These are phyloP conservation scores for Betula pendula DNA, from an alignment of 306 rosid species.

Conservation along the genomic window DNA sequence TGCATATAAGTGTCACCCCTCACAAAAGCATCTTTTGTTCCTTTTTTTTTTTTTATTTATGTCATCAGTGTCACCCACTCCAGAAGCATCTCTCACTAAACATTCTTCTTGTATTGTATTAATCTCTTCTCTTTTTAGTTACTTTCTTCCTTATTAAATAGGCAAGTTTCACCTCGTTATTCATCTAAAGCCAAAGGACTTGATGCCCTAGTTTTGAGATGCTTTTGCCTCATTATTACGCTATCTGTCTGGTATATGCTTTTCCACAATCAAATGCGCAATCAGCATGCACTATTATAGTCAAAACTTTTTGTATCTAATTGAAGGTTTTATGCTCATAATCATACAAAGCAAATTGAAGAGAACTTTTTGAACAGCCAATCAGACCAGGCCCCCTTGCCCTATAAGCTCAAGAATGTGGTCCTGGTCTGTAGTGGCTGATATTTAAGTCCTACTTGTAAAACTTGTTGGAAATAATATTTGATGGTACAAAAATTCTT, in stretches of 20 bases:
- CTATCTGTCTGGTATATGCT: neutral
- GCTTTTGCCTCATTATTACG: neutral
- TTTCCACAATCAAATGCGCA: slow-evolving; percentile 2
- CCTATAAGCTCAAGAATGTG: neutral
- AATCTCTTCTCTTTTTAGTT: neutral
- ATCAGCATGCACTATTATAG: slow-evolving; percentile 6
- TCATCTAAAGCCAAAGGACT: neutral
- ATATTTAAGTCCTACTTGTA: too few relatives aligned
- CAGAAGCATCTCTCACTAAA: neutral
- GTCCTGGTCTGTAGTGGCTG: too few relatives aligned
- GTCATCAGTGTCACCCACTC: neutral
- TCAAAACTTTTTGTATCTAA: neutral
- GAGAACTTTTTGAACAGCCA: neutral
- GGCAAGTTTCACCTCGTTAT: neutral
- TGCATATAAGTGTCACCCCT: too few relatives aligned
- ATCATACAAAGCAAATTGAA: neutral
- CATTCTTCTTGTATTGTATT: neutral
- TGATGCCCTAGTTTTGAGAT: neutral
- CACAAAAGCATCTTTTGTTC: too few relatives aligned
- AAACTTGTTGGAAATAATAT: too few relatives aligned
- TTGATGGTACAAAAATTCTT: too few relatives aligned
- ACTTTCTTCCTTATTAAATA: neutral
- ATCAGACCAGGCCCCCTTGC: neutral
- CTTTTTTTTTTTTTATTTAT: too few relatives aligned
- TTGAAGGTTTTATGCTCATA: neutral